Evolutionary conservation across 345 rosid species (phyloP).

Genomic region (Cardamine occulta): DNA sequence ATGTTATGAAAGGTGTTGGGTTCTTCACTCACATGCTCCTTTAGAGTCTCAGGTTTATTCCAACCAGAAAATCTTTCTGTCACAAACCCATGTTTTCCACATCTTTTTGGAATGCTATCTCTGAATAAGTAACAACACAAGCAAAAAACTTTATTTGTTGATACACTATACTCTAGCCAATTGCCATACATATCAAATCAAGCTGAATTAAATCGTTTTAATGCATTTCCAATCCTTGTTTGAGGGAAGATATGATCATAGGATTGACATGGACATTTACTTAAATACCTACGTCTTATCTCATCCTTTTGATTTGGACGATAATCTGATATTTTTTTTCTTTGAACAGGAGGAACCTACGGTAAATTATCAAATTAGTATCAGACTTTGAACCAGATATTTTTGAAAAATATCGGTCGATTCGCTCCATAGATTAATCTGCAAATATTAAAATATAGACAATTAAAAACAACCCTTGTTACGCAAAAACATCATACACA

Average conservation of each 20-base stretch:
- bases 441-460: too few relatives aligned
- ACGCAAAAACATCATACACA: too few relatives aligned
- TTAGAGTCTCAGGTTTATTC: not conserved
- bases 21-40: not conserved
- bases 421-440: too few relatives aligned
- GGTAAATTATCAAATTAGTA: not conserved
- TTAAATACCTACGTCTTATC: not conserved
- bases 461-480: too few relatives aligned
- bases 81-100: not conserved
- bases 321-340: not conserved
- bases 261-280: not conserved
- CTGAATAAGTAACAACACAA: slow-evolving; percentile 1
- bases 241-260: not conserved
- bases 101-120: not conserved
- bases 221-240: not conserved
- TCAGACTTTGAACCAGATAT: too few relatives aligned
- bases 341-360: not conserved
- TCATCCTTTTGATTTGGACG: not conserved
- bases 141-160: not conserved
- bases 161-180: slow-evolving; percentile 1
- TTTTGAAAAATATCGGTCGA: too few relatives aligned
- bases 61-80: not conserved
- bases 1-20: not conserved
- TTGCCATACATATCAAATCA: not conserved
- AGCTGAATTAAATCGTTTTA: not conserved